Conservation (phyloP, 192 early-diverging fungal genomes). For the Endogone sp. region DNA sequence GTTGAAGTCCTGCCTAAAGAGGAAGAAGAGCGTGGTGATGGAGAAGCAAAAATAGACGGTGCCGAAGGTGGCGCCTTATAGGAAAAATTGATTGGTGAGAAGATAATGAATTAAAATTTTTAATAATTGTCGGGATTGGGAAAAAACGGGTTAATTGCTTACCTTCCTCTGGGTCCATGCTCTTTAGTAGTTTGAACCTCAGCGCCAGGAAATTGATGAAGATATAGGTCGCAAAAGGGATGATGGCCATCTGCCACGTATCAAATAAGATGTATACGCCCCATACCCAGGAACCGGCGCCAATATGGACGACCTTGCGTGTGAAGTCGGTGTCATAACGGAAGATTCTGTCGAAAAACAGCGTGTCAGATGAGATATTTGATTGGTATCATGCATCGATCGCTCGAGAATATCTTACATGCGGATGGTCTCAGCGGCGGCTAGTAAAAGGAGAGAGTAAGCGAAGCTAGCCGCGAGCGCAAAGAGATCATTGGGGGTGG, state of each 20-base stretch:
- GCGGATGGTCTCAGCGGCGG: neutral
- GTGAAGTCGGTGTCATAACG: neutral
- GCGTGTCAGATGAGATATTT: neutral
- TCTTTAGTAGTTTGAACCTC: slow-evolving; percentile 8
- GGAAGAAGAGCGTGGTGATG: slow-evolving; percentile 7
- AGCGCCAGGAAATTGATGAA: neutral
- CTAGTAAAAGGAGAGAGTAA: neutral
- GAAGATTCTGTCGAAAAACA: neutral
- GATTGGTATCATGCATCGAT: too few relatives aligned
- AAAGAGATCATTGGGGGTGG: neutral
- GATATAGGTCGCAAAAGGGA: slow-evolving; percentile 6
- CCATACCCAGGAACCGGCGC: slow-evolving; percentile 9
- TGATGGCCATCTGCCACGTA: slow-evolving; percentile 19
- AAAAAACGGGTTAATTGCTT: slow-evolving; percentile 2
- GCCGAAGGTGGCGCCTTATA: neutral
- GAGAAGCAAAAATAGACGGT: slow-evolving; percentile 25
- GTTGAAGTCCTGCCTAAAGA: slow-evolving; percentile 2
- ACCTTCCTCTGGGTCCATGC: slow-evolving; percentile 12
- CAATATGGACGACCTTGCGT: slow-evolving; percentile 23
- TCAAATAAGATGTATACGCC: slow-evolving; percentile 17
- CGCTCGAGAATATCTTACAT: neutral
- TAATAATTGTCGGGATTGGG: neutral
- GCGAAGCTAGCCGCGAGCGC: neutral
- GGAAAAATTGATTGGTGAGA: too few relatives aligned
- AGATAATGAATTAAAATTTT: too few relatives aligned